These are phyloP conservation scores for Rosa persica DNA, from an alignment of 306 rosid species.

Conservation along the genomic window DNA sequence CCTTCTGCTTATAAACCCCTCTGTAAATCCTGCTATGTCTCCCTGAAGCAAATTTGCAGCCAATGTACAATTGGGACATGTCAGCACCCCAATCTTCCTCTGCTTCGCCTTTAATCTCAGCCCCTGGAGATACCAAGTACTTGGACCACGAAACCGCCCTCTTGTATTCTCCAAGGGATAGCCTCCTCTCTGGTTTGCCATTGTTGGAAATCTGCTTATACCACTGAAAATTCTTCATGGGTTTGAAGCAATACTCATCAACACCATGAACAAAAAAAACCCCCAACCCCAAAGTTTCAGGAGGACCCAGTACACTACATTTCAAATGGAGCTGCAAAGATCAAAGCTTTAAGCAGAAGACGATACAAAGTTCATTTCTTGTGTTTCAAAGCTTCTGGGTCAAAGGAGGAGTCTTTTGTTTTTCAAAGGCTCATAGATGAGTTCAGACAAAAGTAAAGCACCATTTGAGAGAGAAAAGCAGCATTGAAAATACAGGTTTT, in stretches of 20 bases:
- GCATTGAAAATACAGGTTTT: conserved; percentile 2
- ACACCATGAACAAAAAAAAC: conserved; percentile 37
- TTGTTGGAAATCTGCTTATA: conserved; percentile 51
- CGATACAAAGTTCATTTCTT: neutral
- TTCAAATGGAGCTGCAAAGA: conserved; percentile 18
- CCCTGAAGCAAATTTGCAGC: conserved; percentile 78
- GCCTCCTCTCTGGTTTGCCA: conserved; percentile 49
- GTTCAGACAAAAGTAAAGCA: conserved; percentile 22
- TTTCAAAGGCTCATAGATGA: conserved; percentile 7
- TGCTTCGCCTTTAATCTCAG: conserved; percentile 80
- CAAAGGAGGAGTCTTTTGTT: neutral
- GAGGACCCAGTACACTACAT: conserved; percentile 47
- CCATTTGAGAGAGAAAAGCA: conserved; percentile 6
- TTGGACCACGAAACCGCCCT: conserved; percentile 97
- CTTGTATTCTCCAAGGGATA: conserved; percentile 77
- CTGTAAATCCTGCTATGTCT: conserved; percentile 91
- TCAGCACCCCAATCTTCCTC: conserved; percentile 98
- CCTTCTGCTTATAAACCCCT: conserved; percentile 71
- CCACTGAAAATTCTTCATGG: conserved; percentile 67
- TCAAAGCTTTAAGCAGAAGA: conserved; percentile 16
- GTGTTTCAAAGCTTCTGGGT: neutral
- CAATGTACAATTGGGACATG: conserved; percentile 79
- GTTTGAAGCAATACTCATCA: conserved; percentile 29
- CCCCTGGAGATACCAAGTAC: conserved; percentile 83
- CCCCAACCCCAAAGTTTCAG: conserved; percentile 19